Evolutionary conservation across 2,329 filamentous ascomycete species (phyloP).

Genomic region (Neofusicoccum parvum): DNA sequence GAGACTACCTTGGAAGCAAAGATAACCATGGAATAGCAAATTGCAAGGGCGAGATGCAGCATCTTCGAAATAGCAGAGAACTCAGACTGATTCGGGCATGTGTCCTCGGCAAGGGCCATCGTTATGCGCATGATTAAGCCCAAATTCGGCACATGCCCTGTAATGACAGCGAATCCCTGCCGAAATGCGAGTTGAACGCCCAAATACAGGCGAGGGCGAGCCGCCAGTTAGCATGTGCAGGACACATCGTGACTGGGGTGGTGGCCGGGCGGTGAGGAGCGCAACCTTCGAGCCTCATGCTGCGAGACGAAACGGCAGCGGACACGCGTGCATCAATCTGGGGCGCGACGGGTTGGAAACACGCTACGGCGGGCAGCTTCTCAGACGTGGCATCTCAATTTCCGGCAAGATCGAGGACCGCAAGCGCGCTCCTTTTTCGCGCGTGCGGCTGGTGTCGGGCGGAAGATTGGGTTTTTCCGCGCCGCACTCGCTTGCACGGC

Average conservation of each 20-base stretch:
- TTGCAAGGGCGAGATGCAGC: no score
- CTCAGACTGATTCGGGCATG: no score
- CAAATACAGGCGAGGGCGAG: not conserved
- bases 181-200: no score
- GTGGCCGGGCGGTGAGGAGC: not conserved
- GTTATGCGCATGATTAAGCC: no score
- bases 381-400: conserved; percentile 1
- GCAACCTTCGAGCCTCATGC: not conserved
- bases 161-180: no score
- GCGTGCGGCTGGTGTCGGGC: conserved; percentile 11
- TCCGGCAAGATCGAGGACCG: conserved; percentile 3
- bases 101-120: no score
- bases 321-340: not conserved
- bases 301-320: not conserved
- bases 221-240: no score
- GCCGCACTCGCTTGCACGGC: conserved; percentile 19
- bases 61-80: no score
- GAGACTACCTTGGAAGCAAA: no score
- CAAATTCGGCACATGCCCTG: no score
- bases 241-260: not conserved
- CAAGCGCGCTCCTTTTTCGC: conserved; percentile 2
- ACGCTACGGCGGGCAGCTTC: not conserved
- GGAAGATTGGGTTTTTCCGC: not conserved
- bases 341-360: not conserved
- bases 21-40: no score